A percentile compares a stretch with the other conserved stretches of the same genome.
Evolutionary conservation across 352 stramenopile species (phyloP).

Genomic region (Elongisporangium anandrum): DNA sequence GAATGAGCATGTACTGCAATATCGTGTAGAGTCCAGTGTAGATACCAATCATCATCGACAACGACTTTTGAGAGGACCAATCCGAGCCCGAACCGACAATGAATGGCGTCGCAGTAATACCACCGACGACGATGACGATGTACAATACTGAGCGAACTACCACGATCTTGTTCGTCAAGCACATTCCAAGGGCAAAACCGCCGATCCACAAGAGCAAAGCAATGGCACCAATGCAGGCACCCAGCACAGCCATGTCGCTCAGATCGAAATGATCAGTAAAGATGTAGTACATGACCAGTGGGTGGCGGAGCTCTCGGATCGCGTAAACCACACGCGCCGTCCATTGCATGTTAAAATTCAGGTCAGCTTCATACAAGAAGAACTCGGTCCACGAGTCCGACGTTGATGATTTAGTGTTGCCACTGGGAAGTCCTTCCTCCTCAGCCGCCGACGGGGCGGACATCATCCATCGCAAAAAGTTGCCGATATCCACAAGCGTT

Average conservation of each 20-base stretch:
- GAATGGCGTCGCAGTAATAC: constrained; percentile 51
- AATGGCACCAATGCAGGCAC: constrained; percentile 56
- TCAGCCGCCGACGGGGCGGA: constrained; percentile 37
- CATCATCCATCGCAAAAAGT: constrained; percentile 85
- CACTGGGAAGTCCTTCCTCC: constrained; percentile 36
- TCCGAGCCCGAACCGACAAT: constrained; percentile 51
- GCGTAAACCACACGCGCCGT: constrained; percentile 65
- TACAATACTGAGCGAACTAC: constrained; percentile 60
- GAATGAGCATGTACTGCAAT: constrained; percentile 68
- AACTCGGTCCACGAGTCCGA: constrained; percentile 78
- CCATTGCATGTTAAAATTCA: constrained; percentile 60
- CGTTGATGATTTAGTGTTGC: constrained; percentile 12
- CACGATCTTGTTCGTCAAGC: constrained; percentile 56
- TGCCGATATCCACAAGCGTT: constrained; percentile 74
- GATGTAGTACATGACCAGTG: constrained; percentile 81
- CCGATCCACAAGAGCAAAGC: constrained; percentile 63
- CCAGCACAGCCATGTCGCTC: constrained; percentile 55
- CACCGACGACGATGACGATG: constrained; percentile 58
- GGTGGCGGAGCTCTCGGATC: constrained; percentile 71
- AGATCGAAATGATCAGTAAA: constrained; percentile 74
- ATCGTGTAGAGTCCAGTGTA: constrained; percentile 76
- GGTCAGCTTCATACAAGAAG: constrained; percentile 68
- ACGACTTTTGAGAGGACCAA: constrained; percentile 66
- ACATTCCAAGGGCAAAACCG: constrained; percentile 43
- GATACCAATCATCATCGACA: constrained; percentile 60